Base-by-base conservation (phyloP, 2,329 filamentous ascomycete genomes). In the Basipetospora chlamydospora region DNA sequence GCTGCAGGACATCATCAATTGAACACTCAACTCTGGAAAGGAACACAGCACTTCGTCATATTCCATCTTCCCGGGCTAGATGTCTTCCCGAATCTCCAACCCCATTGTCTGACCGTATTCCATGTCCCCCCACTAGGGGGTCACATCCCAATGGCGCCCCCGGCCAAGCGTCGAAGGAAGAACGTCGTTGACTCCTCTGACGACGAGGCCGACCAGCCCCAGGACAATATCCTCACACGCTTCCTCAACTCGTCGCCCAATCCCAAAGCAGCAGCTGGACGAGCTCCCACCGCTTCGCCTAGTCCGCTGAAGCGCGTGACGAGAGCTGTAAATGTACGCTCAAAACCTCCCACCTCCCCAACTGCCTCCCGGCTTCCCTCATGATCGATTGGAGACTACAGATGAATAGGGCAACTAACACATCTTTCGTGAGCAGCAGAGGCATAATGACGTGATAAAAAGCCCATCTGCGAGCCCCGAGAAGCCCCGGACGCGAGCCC, bases 121-220 rank as follows among this genome's bases (percentile, higher is more conserved):
- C 30, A 33, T 33, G 30, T 22, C 30, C 23, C 9, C 30, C 30
- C 30, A 6, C 30, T 33, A 33, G 30, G 12, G n/a, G 12, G 30
- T 37, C 28, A 26, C 35, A 31, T 15, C 28, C 21, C 35, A 17
- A 75, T 75, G 70, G 66, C 67, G 48, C 68, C 69, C 55, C 63
- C 67, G 43, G 58, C 67, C 51, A 73, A 72, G 58, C 67, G 73
- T 53, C 67, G 66, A 46, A 70, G 64, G 61, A 67, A 66, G 46
- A 73, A 69, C 52, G 55, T 68, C 47, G 53, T 73, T 42, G 59
- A 64, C 35, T 55, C 55, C 43, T 61, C 61, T 30, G 66, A 67
- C 37, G 63, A 68, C 43, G 64, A 70, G 44, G 62, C 68, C 44
- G 51, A 47, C 17, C 49, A 49, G 26, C 52, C 49, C 44, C 48